Conservation (phyloP, 305 asterid genomes). For the Fraxinus ornus region DNA sequence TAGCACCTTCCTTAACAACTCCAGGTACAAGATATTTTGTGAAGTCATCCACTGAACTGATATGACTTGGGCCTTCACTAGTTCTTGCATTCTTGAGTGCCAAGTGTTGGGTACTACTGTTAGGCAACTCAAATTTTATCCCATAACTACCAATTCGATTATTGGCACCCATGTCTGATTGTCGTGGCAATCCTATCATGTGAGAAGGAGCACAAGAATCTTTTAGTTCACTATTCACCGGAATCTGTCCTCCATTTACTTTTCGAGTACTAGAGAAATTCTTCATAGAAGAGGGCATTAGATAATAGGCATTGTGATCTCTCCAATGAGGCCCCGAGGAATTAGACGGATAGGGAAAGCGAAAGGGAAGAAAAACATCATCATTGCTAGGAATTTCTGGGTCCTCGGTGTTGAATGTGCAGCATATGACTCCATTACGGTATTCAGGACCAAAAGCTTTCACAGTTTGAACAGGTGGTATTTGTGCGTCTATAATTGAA, state of each 20-base stretch:
- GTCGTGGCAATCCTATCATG: slow-evolving; percentile 30
- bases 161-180: slow-evolving; percentile 26
- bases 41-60: slow-evolving; percentile 28
- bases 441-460: slow-evolving; percentile 53
- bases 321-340: slow-evolving; percentile 36
- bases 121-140: slow-evolving; percentile 39
- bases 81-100: slow-evolving; percentile 26
- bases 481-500: slow-evolving; percentile 33
- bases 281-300: slow-evolving; percentile 35
- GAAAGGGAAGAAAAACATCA: slow-evolving; percentile 70
- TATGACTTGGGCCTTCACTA: slow-evolving; percentile 22
- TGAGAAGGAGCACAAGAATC: slow-evolving; percentile 26
- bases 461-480: slow-evolving; percentile 33
- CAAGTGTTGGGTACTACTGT: slow-evolving; percentile 30
- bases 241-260: slow-evolving; percentile 28
- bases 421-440: slow-evolving; percentile 56
- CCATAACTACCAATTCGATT: slow-evolving; percentile 28
- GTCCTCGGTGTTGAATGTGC: slow-evolving; percentile 65
- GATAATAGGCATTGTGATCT: slow-evolving; percentile 37
- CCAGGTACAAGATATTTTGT: slow-evolving; percentile 23
- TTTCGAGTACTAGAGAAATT: slow-evolving; percentile 32
- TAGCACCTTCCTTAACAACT: slow-evolving; percentile 22
- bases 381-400: slow-evolving; percentile 67
- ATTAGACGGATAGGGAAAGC: slow-evolving; percentile 46
- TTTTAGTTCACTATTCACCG: slow-evolving; percentile 30